Conservation (phyloP, 1,139 yeast species). For the Saccharomycopsis phalli region DNA sequence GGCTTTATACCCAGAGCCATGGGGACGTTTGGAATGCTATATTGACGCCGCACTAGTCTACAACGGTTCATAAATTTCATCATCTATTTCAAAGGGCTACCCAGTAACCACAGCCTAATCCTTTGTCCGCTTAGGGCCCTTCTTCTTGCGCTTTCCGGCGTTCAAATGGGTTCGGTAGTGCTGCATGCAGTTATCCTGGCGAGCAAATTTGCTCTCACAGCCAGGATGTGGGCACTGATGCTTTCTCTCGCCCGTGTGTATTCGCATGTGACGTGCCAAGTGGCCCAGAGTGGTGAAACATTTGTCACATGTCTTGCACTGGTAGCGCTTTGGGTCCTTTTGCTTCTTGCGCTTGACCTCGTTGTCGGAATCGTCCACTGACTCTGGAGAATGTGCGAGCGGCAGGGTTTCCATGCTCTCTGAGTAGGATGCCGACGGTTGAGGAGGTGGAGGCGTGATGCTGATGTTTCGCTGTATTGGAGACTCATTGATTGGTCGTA, state of each 20-base stretch:
- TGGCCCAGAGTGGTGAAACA: conserved; percentile 87
- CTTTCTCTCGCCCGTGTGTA: conserved; percentile 87
- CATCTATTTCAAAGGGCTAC: no score
- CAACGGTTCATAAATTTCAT: no score
- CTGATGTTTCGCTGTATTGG: background rate
- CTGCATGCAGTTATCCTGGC: conserved; percentile 93
- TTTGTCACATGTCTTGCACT: conserved; percentile 56
- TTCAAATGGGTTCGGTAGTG: conserved; percentile 67
- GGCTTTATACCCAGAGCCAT: no score
- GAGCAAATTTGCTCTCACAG: conserved; percentile 75
- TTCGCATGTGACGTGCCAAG: conserved; percentile 75
- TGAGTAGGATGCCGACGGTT: background rate
- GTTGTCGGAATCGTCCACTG: background rate
- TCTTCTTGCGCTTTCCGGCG: conserved; percentile 14
- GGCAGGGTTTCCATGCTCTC: background rate
- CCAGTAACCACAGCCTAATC: no score
- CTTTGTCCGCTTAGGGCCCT: background rate
- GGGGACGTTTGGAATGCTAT: no score
- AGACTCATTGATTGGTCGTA: background rate
- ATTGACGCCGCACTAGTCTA: no score
- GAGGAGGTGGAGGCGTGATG: background rate
- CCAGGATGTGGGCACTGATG: conserved; percentile 75
- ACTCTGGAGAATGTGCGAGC: background rate
- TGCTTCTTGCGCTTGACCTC: background rate
- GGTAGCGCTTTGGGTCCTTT: conserved; percentile 35